These are phyloP conservation scores for Leptographium flavum DNA, from an alignment of 2,329 filamentous ascomycete genomes.

Conservation along the genomic window DNA sequence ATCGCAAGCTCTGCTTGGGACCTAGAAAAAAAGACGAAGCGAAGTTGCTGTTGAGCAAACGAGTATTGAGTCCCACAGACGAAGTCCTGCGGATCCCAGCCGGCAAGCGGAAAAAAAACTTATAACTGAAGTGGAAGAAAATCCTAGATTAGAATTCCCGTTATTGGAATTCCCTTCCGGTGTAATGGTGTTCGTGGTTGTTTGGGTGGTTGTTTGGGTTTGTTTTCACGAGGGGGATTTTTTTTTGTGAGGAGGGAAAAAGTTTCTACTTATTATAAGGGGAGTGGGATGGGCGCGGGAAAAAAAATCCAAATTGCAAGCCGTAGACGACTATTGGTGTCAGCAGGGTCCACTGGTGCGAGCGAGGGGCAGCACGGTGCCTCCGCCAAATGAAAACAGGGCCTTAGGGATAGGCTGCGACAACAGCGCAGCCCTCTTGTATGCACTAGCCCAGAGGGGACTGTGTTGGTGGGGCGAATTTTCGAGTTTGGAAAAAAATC, in stretches of 20 bases:
- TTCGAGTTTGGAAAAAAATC: slow-evolving; percentile 3
- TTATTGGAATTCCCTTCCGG: not conserved
- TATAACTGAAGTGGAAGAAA: slow-evolving; percentile 1
- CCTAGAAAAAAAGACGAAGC: slow-evolving; percentile 33
- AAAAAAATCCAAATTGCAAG: slow-evolving; percentile 2
- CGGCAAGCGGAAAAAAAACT: slow-evolving; percentile 13
- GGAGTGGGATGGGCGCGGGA: slow-evolving; percentile 1
- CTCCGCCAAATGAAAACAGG: not conserved
- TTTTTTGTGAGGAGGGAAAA: slow-evolving; percentile 5
- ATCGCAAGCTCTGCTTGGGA: slow-evolving; percentile 70
- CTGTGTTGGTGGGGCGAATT: slow-evolving; percentile 4
- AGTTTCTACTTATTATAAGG: slow-evolving; percentile 4
- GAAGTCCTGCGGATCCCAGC: slow-evolving; percentile 17
- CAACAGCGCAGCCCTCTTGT: not conserved
- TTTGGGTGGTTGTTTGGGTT: slow-evolving; percentile 2
- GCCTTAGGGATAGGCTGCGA: not conserved
- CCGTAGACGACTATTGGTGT: not conserved
- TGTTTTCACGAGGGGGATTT: slow-evolving; percentile 3
- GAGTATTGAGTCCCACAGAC: slow-evolving; percentile 18
- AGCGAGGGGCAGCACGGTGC: not conserved
- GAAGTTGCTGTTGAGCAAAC: slow-evolving; percentile 23
- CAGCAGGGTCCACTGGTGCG: not conserved
- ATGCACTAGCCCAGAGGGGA: not conserved
- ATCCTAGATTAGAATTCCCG: slow-evolving; percentile 3
- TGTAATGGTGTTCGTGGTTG: not conserved